phyloP scores from a whole-genome alignment of 768 basidiomycete species.

The Cyathus striatus region DNA sequence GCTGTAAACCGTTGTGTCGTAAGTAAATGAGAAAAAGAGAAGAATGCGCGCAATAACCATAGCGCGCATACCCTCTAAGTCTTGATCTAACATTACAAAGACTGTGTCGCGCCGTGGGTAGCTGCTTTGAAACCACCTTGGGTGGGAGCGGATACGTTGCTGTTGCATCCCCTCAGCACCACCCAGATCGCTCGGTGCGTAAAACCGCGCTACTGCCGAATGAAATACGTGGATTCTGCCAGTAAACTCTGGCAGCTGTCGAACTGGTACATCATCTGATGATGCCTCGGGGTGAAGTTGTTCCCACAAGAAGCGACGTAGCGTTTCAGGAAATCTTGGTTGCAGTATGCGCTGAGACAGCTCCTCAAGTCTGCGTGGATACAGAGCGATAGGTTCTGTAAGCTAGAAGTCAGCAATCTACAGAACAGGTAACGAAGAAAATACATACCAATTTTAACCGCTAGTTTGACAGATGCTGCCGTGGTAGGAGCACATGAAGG shows the following conservation, averaged over 20 bases:
- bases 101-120: conserved; percentile 19
- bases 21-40: conserved; percentile 24
- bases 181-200: conserved; percentile 22
- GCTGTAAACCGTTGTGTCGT: conserved; percentile 1
- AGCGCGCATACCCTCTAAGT: conserved; percentile 17
- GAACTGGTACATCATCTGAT: neutral
- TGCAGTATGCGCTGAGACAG: neutral
- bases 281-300: neutral
- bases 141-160: conserved; percentile 19
- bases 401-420: neutral
- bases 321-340: neutral
- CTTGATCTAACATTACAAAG: conserved; percentile 17
- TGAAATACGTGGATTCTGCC: conserved; percentile 9
- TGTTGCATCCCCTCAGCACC: conserved; percentile 20
- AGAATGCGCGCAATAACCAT: conserved; percentile 17
- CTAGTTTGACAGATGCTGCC: neutral
- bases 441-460: neutral
- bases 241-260: neutral
- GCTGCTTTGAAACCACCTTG: conserved; percentile 13
- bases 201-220: conserved; percentile 19
- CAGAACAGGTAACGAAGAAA: neutral
- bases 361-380: neutral
- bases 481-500: neutral
- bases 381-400: neutral
- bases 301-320: neutral